These are phyloP conservation scores for Globisporangium mamillatum DNA, from an alignment of 352 stramenopile species.

Conservation along the genomic window DNA sequence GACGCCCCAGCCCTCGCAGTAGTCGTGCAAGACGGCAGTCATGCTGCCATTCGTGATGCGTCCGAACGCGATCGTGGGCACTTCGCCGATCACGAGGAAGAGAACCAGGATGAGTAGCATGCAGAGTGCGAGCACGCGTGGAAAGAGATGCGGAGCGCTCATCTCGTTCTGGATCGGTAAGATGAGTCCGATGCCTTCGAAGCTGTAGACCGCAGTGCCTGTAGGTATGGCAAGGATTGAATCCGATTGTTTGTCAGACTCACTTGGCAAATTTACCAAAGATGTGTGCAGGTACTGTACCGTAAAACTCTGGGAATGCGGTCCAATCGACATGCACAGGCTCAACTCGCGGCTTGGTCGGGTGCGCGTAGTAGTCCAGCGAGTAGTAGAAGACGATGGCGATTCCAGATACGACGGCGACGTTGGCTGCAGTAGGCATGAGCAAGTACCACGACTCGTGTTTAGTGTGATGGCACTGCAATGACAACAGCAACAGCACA, in stretches of 20 bases:
- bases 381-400: slow-evolving; percentile 85
- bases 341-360: slow-evolving; percentile 22
- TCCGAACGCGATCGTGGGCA: slow-evolving; percentile 69
- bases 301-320: slow-evolving; percentile 67
- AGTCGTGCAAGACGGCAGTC: slow-evolving; percentile 71
- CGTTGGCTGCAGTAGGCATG: slow-evolving; percentile 38
- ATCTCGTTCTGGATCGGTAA: slow-evolving; percentile 82
- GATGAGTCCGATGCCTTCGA: slow-evolving; percentile 77
- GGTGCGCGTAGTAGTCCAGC: slow-evolving; percentile 49
- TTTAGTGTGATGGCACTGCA: neutral
- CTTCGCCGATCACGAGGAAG: slow-evolving; percentile 69
- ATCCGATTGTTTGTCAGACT: neutral
- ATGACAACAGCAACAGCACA: neutral
- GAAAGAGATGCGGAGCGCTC: slow-evolving; percentile 51
- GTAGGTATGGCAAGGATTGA: neutral
- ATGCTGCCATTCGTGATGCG: slow-evolving; percentile 74
- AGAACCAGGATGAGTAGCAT: slow-evolving; percentile 75
- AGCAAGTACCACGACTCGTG: neutral
- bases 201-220: slow-evolving; percentile 79
- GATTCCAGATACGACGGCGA: slow-evolving; percentile 60
- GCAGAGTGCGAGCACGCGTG: slow-evolving; percentile 44
- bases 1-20: slow-evolving; percentile 67
- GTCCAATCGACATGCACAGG: slow-evolving; percentile 30
- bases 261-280: neutral
- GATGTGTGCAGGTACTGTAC: slow-evolving; percentile 8